Percentiles rank a stretch among this genome's conserved stretches.
phyloP scores from a whole-genome alignment of 768 basidiomycete species.

The Panellus pusillus region DNA sequence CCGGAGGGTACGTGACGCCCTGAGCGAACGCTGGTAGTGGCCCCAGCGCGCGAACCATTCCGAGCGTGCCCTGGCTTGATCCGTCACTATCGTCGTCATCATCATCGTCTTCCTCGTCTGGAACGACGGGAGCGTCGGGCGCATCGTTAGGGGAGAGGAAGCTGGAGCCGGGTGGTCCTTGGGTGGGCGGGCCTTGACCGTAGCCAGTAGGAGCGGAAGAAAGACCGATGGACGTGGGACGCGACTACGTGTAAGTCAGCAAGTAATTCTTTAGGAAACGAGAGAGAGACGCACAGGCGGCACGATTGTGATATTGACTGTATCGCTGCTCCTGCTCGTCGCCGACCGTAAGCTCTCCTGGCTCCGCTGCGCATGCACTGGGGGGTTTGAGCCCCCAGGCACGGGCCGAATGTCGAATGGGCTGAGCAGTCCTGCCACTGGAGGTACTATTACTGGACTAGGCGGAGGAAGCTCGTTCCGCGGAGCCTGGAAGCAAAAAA shows the following conservation, averaged over 20 bases:
- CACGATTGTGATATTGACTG: conserved; percentile 10
- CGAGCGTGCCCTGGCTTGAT: background rate
- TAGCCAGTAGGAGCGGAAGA: background rate
- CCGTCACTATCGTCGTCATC: background rate
- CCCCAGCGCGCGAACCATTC: background rate
- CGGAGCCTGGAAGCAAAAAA: background rate
- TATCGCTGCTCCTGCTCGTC: conserved; percentile 7
- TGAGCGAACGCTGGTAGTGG: conserved; percentile 15
- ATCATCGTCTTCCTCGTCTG: conserved; percentile 12
- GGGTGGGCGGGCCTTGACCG: background rate
- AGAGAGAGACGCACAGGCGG: background rate
- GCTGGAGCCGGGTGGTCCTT: background rate
- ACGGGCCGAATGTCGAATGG: background rate
- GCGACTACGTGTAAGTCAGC: background rate
- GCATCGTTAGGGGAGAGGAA: conserved; percentile 14
- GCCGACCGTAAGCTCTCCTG: conserved; percentile 6
- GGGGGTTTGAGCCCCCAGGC: background rate
- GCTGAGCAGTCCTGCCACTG: conserved; percentile 9
- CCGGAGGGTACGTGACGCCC: conserved; percentile 9
- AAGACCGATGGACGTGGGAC: background rate
- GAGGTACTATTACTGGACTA: conserved; percentile 5
- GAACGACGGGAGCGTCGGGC: background rate
- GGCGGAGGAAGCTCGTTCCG: conserved; percentile 8
- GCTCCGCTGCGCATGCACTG: background rate
- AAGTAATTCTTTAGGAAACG: background rate